A percentile compares a stretch with the other conserved stretches of the same genome.
phyloP scores from a whole-genome alignment of 768 basidiomycete species.

The Panellus pusillus region DNA sequence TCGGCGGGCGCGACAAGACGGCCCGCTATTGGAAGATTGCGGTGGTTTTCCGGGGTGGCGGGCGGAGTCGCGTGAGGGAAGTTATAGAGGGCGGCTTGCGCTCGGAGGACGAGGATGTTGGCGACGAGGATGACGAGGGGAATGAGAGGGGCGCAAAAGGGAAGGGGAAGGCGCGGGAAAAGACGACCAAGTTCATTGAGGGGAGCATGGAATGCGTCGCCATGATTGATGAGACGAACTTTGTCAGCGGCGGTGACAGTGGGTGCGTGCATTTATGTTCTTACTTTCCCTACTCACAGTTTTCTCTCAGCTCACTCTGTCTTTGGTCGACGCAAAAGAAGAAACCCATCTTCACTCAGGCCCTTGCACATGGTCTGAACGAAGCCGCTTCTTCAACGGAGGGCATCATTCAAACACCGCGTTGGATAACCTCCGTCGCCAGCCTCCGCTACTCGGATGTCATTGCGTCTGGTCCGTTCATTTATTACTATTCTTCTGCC shows the following conservation, averaged over 20 bases:
- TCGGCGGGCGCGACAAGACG: conserved; percentile 89
- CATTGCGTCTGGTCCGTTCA: conserved; percentile 77
- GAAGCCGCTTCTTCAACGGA: conserved; percentile 71
- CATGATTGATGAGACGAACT: conserved; percentile 93
- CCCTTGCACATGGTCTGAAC: conserved; percentile 85
- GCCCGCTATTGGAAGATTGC: conserved; percentile 94
- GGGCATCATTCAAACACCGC: conserved; percentile 71
- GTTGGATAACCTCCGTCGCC: conserved; percentile 90
- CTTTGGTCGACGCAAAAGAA: conserved; percentile 93
- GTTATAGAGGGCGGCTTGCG: conserved; percentile 75
- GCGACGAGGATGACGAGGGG: conserved; percentile 32
- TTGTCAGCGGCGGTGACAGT: conserved; percentile 93
- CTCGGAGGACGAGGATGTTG: conserved; percentile 55
- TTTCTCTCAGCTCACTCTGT: conserved; percentile 71
- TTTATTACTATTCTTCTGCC: not conserved
- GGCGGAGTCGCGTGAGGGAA: conserved; percentile 74
- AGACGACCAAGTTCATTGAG: conserved; percentile 65
- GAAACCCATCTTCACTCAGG: conserved; percentile 87
- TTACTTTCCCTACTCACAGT: not conserved
- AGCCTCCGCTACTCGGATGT: conserved; percentile 86
- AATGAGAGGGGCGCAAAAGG: conserved; percentile 19
- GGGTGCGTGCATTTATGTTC: conserved; percentile 58
- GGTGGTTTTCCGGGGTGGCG: conserved; percentile 97
- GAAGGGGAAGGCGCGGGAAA: conserved; percentile 36
- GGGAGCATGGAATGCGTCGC: conserved; percentile 90